phyloP scores from a whole-genome alignment of 2,329 filamentous ascomycete species.

The Xylaria sp. region DNA sequence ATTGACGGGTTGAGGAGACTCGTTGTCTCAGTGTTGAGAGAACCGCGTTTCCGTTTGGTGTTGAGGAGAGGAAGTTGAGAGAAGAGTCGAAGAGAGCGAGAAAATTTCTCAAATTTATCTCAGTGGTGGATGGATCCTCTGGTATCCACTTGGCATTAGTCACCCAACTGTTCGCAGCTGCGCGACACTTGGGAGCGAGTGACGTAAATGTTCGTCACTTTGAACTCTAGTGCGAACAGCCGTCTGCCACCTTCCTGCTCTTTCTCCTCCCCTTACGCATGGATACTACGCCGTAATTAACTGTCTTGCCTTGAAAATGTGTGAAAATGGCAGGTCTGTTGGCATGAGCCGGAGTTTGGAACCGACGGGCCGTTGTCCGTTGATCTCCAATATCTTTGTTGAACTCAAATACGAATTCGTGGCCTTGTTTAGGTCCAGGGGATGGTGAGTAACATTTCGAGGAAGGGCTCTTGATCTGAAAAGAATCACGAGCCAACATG shows the following conservation, averaged over 20 bases:
- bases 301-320: too few relatives aligned
- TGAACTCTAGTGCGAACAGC: too few relatives aligned
- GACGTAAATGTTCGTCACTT: neutral
- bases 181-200: accelerated
- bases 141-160: neutral
- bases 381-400: too few relatives aligned
- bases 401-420: too few relatives aligned
- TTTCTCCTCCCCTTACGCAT: too few relatives aligned
- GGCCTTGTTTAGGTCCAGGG: neutral
- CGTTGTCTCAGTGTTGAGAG: neutral
- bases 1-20: neutral
- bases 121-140: neutral
- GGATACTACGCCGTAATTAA: too few relatives aligned
- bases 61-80: neutral
- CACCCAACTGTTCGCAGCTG: neutral
- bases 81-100: neutral
- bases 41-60: neutral
- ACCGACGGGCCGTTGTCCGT: too few relatives aligned
- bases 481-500: neutral
- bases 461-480: neutral
- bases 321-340: too few relatives aligned
- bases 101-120: neutral
- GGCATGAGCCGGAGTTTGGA: too few relatives aligned
- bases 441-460: neutral
- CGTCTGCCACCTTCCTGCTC: too few relatives aligned